These are phyloP conservation scores for Onygenales sp. DNA, from an alignment of 2,329 filamentous ascomycete species.

Conservation along the genomic window DNA sequence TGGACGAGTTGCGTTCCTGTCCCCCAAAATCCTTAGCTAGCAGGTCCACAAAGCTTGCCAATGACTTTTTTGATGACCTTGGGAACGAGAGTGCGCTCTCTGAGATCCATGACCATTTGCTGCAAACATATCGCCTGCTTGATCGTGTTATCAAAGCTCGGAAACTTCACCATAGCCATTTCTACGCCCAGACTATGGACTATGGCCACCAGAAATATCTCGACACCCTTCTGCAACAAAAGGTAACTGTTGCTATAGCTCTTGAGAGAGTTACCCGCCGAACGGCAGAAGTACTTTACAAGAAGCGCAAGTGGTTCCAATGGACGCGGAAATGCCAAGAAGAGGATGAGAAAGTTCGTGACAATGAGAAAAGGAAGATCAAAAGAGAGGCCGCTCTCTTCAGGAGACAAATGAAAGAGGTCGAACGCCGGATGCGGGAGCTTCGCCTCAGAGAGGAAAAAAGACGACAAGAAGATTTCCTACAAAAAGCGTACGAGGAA, in stretches of 20 bases:
- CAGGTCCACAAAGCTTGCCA: conserved; percentile 27
- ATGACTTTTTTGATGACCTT: conserved; percentile 30
- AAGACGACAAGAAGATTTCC: conserved; percentile 34
- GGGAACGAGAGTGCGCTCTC: conserved; percentile 21
- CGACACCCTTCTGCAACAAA: conserved; percentile 28
- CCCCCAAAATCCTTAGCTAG: conserved; percentile 23
- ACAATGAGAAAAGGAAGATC: conserved; percentile 42
- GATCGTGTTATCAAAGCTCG: conserved; percentile 34
- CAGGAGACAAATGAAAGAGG: conserved; percentile 37
- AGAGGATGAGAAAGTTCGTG: conserved; percentile 35
- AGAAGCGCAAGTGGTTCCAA: conserved; percentile 39
- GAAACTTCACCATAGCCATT: conserved; percentile 34
- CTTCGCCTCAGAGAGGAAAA: conserved; percentile 33
- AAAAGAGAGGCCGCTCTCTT: conserved; percentile 41
- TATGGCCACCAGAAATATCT: conserved; percentile 37
- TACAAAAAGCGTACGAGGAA: conserved; percentile 34
- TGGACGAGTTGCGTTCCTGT: conserved; percentile 28
- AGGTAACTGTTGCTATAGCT: conserved; percentile 27
- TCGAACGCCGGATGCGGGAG: conserved; percentile 29
- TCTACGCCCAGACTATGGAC: conserved; percentile 34
- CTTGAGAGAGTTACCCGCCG: conserved; percentile 36
- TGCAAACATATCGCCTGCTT: conserved; percentile 26
- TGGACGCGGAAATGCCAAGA: conserved; percentile 39
- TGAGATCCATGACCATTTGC: conserved; percentile 30
- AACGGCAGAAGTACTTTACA: conserved; percentile 35